Conservation (phyloP, 2,329 filamentous ascomycete species). For the Pleoardoris graminearum region DNA sequence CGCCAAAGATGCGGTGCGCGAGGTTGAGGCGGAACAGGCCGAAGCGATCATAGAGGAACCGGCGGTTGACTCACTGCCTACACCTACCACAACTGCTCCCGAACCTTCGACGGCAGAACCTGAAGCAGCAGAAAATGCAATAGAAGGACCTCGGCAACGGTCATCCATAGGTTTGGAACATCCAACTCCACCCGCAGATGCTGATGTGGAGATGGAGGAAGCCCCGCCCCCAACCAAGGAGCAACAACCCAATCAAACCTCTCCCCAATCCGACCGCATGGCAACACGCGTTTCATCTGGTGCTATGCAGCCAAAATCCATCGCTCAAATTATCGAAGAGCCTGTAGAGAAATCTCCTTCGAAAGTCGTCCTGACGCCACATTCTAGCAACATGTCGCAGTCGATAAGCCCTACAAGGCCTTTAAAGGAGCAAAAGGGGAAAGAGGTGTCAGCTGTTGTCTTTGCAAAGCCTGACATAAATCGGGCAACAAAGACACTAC, state of each 20-base stretch:
- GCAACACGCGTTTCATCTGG: slow-evolving; percentile 72
- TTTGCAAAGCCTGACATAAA: slow-evolving; percentile 67
- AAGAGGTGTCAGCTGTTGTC: slow-evolving; percentile 73
- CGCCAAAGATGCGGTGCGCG: slow-evolving; percentile 23
- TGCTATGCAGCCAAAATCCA: slow-evolving; percentile 70
- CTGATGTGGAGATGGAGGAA: slow-evolving; percentile 41
- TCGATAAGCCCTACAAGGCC: slow-evolving; percentile 31
- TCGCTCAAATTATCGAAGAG: slow-evolving; percentile 71
- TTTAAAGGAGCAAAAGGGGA: slow-evolving; percentile 49
- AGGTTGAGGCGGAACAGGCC: slow-evolving; percentile 9
- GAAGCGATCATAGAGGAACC: slow-evolving; percentile 22
- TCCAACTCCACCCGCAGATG: slow-evolving; percentile 42
- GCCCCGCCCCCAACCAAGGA: slow-evolving; percentile 18
- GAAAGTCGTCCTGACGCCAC: slow-evolving; percentile 49
- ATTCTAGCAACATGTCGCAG: slow-evolving; percentile 32
- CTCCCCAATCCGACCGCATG: slow-evolving; percentile 56
- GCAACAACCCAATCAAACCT: slow-evolving; percentile 19
- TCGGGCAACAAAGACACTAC: slow-evolving; percentile 34
- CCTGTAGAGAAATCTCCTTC: slow-evolving; percentile 57
- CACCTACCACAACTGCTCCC: slow-evolving; percentile 39
- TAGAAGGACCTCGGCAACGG: slow-evolving; percentile 14
- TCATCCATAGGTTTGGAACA: slow-evolving; percentile 27
- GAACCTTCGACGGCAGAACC: slow-evolving; percentile 33
- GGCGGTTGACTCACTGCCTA: slow-evolving; percentile 41
- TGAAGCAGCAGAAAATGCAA: slow-evolving; percentile 24